Base-by-base conservation (phyloP, 2,329 filamentous ascomycete species). In the Chaetomiaceae sp. region DNA sequence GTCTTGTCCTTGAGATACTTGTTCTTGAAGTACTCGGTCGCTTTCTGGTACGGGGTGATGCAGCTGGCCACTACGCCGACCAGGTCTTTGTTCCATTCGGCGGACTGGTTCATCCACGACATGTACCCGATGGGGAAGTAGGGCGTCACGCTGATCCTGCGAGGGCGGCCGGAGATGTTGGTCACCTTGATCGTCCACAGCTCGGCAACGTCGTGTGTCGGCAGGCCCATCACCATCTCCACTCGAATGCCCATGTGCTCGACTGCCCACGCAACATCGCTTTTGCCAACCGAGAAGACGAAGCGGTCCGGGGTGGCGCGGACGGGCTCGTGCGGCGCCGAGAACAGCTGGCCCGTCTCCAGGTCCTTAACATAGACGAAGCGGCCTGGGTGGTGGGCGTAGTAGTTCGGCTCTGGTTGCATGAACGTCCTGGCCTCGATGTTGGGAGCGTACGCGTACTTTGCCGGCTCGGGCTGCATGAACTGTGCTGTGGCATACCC, bases 41-140 rank as follows among this genome's bases (percentile, higher is more conserved):
- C 73, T 60, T 80, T 80, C 54, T 81, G 79, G 60, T 82, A 81
- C 0, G 78, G 79, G 1, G 78, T 80, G 55, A 79, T 73, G 61
- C 74, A 74, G 64, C 69, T 79, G 21, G 70, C 76, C 10, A 82
- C 71, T 11, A 82, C 69, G 21, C 75, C 78, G 20, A 69, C 68
- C 18, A 80, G 68, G 9, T 78, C 73, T 5, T 66, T 51, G 20
- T 73, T 70, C 69, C 76, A 81, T 57, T 78, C 74, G 32, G 74
- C 78, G 29, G 76, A 76, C 62, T 80, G 79, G 62, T 80, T 81
- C 78, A 81, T 82, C 78, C 78, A 81, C 13, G 78, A 81, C 76
- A 80, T 80, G 66, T 79, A 80, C n/a, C 78, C 78, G 48, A 81
- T 72, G 32, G 77, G 74, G 65, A 81, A 82, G 59, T 80, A 80